Conservation (phyloP, 768 basidiomycete species). For the Vishniacozyma victoriae region DNA sequence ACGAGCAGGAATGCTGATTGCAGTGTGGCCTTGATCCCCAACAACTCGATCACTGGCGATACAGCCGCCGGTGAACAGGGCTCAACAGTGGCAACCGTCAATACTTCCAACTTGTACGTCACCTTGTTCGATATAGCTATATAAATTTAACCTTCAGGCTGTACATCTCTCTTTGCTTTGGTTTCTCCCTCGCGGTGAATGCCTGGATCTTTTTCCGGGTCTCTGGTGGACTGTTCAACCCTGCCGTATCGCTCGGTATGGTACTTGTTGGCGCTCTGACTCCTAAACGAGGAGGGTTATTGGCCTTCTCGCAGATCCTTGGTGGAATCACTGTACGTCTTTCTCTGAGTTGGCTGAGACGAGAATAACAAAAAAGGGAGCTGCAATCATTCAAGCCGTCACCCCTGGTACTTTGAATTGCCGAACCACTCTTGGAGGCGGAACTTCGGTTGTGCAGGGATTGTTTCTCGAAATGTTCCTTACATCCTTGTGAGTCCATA, state of each 20-base stretch:
- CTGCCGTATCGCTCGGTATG: conserved; percentile 48
- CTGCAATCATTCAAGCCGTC: conserved; percentile 43
- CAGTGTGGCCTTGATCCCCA: conserved; percentile 43
- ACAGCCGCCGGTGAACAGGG: conserved; percentile 39
- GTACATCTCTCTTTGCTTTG: conserved; percentile 45
- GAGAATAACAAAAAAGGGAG: conserved; percentile 8
- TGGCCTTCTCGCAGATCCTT: conserved; percentile 43
- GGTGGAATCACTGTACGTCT: conserved; percentile 44
- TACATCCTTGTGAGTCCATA: conserved; percentile 32
- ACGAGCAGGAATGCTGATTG: not conserved
- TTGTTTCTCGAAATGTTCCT: conserved; percentile 49
- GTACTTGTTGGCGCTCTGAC: conserved; percentile 46
- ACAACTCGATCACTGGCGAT: conserved; percentile 35
- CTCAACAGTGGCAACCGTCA: conserved; percentile 31
- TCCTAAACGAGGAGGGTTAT: conserved; percentile 44
- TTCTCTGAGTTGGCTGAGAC: not conserved
- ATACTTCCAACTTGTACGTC: conserved; percentile 39
- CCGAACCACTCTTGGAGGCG: conserved; percentile 32
- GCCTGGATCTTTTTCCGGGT: conserved; percentile 48
- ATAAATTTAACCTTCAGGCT: conserved; percentile 8
- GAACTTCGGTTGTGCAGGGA: conserved; percentile 43
- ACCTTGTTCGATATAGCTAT: not conserved
- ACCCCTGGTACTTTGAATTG: conserved; percentile 44
- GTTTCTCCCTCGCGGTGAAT: conserved; percentile 44
- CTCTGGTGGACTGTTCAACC: conserved; percentile 48